Conservation (phyloP, 495 filamentous ascomycete genomes). For the Podospora fimiseda region DNA sequence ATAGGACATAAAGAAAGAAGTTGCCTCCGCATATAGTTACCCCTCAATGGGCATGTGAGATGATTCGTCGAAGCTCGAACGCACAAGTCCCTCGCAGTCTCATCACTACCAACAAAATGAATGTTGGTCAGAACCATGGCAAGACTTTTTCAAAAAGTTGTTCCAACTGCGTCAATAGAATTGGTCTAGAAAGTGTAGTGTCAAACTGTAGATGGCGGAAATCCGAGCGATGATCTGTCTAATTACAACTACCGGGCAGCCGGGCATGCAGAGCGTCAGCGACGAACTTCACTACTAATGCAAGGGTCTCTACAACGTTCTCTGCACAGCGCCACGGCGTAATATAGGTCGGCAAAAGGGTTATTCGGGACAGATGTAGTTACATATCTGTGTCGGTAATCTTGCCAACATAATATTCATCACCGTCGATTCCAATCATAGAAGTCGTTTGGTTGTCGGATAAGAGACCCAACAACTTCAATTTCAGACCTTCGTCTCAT, state of each 20-base stretch:
- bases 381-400: no score
- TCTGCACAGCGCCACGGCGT: no score
- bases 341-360: no score
- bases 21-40: not conserved
- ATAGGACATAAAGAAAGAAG: not conserved
- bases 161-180: not conserved
- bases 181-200: no score
- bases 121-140: not conserved
- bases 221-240: no score
- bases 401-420: not conserved
- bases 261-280: no score
- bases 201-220: no score
- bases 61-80: not conserved
- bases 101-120: not conserved
- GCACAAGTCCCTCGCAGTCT: not conserved
- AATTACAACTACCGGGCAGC: no score
- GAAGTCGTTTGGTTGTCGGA: not conserved
- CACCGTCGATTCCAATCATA: not conserved
- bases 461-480: not conserved
- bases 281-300: no score
- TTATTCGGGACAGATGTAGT: no score
- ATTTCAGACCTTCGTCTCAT: not conserved
- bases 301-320: no score
- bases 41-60: no score
- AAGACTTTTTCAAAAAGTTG: not conserved